phyloP scores from a whole-genome alignment of 2,329 filamentous ascomycete species.

The Penicillium sumatraense region DNA sequence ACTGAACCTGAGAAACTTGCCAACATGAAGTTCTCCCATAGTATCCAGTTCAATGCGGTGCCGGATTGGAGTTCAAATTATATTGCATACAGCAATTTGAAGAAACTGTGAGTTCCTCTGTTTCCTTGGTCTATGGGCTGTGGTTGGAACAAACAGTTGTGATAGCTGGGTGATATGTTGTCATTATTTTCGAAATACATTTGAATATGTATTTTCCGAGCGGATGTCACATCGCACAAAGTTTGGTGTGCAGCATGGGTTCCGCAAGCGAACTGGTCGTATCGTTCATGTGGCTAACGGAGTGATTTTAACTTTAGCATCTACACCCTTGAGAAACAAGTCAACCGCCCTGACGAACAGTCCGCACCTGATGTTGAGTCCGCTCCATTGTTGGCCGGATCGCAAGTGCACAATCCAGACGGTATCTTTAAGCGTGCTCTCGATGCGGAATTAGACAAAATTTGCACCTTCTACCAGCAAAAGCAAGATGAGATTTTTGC shows the following conservation, averaged over 20 bases:
- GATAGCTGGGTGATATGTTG: neutral
- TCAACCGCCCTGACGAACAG: constrained; percentile 62
- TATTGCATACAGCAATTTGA: constrained; percentile 97
- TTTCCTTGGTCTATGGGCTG: constrained; percentile 4
- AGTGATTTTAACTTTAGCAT: constrained; percentile 63
- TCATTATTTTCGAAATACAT: constrained; percentile 4
- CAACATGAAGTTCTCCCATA: constrained; percentile 99
- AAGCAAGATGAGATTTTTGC: constrained; percentile 88
- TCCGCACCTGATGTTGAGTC: constrained; percentile 75
- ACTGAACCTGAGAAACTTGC: constrained; percentile 59
- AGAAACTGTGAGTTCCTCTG: constrained; percentile 77
- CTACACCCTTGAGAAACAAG: constrained; percentile 88
- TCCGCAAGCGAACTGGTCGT: constrained; percentile 11
- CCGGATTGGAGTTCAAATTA: constrained; percentile 99
- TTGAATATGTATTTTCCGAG: constrained; percentile 5
- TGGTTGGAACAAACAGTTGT: neutral
- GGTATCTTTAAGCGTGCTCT: constrained; percentile 79
- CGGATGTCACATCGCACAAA: constrained; percentile 29
- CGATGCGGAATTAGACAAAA: constrained; percentile 90
- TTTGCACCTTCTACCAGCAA: constrained; percentile 83
- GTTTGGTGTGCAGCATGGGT: constrained; percentile 13
- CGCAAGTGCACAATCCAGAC: constrained; percentile 70
- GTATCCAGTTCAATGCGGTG: constrained; percentile 98
- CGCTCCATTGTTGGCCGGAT: constrained; percentile 74
- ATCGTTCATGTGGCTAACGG: constrained; percentile 12